Evolutionary conservation across 768 basidiomycete species (phyloP), one percentile per base, ranked within the genome.

Genomic region (Suillus sp.): DNA sequence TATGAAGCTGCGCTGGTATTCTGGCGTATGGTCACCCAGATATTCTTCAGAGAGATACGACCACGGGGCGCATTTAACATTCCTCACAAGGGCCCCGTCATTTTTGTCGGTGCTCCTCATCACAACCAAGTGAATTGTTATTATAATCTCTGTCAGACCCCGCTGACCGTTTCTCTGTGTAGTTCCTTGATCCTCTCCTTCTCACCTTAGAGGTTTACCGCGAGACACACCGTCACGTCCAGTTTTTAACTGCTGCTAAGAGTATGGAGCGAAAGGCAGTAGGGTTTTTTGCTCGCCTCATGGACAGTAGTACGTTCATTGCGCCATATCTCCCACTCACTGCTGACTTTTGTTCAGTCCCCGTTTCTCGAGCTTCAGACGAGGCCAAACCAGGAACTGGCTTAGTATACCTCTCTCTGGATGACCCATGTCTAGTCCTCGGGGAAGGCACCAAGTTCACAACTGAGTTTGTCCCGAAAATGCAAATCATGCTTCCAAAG

Each of bases 21-120:
- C 77, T 96, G 92, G 93, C 80, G 90, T 62, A 80, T 84, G 2
- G 84, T 96, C 62, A 93, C 92, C 67, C 92, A 92, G 77, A 88
- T 99, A 68, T 99, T 99, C 83, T 99, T 99, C 80, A 83, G 96
- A 68, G 96, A 99, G 78, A 89, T 98, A 70, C 84, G 96, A 63
- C 93, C 95, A 4, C 83, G 96, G 75, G 93, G 96, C 58, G 92
- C 95, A 38, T 98, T 92, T 84, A 93, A 97, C 74, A 93, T 99
- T 64, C 96, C 96, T 30, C 83, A 83, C 62, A 85, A 92, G 63
- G 96, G 95, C 0, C 92, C 96, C 2, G 86, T 96, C 60, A 93
- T 99, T 67, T 95, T 97, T 75, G 94, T 94, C 56, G 94, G 85
- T 48, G 96, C 93, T 11, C 95, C 95, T 47, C 95, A 98, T 75